These are phyloP conservation scores for Tubosaeta brunneosetosa DNA, from an alignment of 768 basidiomycete genomes.

Conservation along the genomic window DNA sequence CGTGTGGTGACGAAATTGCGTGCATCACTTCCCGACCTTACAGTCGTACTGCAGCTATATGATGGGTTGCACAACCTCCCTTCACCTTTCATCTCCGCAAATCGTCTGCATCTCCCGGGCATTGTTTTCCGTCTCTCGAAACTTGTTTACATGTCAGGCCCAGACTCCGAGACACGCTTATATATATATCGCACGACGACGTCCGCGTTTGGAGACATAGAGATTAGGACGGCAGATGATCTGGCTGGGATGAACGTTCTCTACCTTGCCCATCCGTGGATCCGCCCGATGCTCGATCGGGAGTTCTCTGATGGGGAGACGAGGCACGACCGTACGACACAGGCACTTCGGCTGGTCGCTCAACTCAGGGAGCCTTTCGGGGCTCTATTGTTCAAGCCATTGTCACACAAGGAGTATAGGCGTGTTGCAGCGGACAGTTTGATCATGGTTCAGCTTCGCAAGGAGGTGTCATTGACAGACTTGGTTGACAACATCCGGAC, in stretches of 20 bases:
- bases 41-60: background rate
- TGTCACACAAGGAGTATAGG: background rate
- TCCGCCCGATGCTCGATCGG: background rate
- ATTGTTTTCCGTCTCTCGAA: background rate
- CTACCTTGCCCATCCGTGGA: background rate
- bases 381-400: background rate
- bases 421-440: background rate
- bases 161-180: background rate
- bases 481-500: background rate
- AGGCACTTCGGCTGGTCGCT: background rate
- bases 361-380: background rate
- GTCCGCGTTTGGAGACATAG: constrained; percentile 2
- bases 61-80: background rate
- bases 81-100: background rate
- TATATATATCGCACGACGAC: constrained; percentile 5
- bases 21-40: background rate
- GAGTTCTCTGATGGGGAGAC: background rate
- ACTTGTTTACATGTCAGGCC: background rate
- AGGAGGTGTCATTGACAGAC: background rate
- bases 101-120: background rate
- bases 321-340: background rate
- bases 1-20: background rate
- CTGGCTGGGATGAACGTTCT: background rate
- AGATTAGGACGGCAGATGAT: background rate
- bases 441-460: background rate